phyloP scores from a whole-genome alignment of 805 yeast genomes.

The Kodamaea nitidulidarum region DNA sequence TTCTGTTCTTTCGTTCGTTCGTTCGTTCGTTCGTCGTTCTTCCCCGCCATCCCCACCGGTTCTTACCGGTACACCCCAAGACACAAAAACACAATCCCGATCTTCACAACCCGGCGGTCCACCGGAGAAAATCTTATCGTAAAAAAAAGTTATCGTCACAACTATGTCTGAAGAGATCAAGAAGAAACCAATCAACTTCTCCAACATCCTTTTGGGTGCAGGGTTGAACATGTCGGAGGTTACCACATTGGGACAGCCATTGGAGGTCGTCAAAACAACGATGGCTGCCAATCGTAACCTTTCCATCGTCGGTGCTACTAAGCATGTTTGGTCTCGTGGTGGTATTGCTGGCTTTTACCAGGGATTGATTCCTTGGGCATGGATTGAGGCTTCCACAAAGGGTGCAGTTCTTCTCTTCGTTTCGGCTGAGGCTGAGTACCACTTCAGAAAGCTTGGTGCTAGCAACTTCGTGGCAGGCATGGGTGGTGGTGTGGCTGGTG shows the following conservation, averaged over 20 bases:
- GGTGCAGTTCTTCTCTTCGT: conserved; percentile 95
- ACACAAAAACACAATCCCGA: too few species aligned
- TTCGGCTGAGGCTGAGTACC: conserved; percentile 87
- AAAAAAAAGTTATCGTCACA: neutral
- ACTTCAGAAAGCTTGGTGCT: conserved; percentile 58
- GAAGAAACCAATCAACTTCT: conserved; percentile 83
- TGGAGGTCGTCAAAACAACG: conserved; percentile 93
- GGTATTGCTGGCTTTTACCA: conserved; percentile 92
- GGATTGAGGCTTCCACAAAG: conserved; percentile 99
- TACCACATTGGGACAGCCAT: conserved; percentile 93
- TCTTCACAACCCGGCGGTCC: too few species aligned
- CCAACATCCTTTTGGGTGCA: conserved; percentile 91
- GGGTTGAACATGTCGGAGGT: conserved; percentile 90
- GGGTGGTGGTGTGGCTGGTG: conserved; percentile 94
- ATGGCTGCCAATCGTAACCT: conserved; percentile 94
- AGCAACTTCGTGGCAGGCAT: conserved; percentile 78
- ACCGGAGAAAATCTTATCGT: neutral
- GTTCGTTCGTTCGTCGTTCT: too few species aligned
- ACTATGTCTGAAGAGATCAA: conserved; percentile 35
- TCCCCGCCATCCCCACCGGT: too few species aligned
- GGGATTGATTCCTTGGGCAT: conserved; percentile 98
- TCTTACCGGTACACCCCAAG: too few species aligned
- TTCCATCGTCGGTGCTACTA: conserved; percentile 60
- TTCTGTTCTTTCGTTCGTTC: too few species aligned
- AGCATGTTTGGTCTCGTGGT: conserved; percentile 87